Evolutionary conservation across 2,329 filamentous ascomycete genomes (phyloP).

Genomic region (Didymella pomorum): DNA sequence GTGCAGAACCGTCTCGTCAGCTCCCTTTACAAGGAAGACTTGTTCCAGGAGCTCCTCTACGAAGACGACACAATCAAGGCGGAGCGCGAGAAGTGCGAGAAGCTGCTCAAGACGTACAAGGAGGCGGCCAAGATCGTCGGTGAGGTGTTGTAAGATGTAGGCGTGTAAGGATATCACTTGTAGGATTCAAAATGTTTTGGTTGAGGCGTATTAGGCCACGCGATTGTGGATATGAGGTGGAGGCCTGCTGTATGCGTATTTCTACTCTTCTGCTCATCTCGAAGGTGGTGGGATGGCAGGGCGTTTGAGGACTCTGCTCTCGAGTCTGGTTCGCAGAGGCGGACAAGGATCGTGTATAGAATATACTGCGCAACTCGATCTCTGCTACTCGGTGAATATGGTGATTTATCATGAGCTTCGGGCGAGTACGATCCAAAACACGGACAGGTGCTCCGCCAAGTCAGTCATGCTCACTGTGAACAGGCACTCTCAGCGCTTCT

Average conservation of each 20-base stretch:
- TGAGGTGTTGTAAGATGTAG: slow-evolving; percentile 68
- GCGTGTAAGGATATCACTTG: slow-evolving; percentile 31
- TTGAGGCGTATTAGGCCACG: slow-evolving; percentile 3
- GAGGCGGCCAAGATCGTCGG: slow-evolving; percentile 98
- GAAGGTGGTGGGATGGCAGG: slow-evolving; percentile 11
- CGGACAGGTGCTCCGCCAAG: no score
- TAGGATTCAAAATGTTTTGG: slow-evolving; percentile 33
- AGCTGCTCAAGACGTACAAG: slow-evolving; percentile 91
- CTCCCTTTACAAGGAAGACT: slow-evolving; percentile 88
- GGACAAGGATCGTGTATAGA: slow-evolving; percentile 15
- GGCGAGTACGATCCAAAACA: no score
- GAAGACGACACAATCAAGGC: slow-evolving; percentile 98
- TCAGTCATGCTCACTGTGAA: no score
- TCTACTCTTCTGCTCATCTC: slow-evolving; percentile 25
- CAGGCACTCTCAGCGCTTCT: no score
- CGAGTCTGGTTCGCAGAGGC: slow-evolving; percentile 9
- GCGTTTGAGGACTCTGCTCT: slow-evolving; percentile 18
- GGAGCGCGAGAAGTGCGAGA: slow-evolving; percentile 98
- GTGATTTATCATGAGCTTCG: no score
- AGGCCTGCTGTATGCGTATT: slow-evolving; percentile 33
- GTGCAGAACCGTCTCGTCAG: slow-evolving; percentile 97
- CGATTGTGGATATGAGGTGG: slow-evolving; percentile 4
- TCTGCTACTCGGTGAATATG: background rate
- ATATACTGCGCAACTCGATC: slow-evolving; percentile 4
- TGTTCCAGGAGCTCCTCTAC: slow-evolving; percentile 93